phyloP scores from a whole-genome alignment of 176 grass and related monocot genomes.

The Ensete ventricosum region DNA sequence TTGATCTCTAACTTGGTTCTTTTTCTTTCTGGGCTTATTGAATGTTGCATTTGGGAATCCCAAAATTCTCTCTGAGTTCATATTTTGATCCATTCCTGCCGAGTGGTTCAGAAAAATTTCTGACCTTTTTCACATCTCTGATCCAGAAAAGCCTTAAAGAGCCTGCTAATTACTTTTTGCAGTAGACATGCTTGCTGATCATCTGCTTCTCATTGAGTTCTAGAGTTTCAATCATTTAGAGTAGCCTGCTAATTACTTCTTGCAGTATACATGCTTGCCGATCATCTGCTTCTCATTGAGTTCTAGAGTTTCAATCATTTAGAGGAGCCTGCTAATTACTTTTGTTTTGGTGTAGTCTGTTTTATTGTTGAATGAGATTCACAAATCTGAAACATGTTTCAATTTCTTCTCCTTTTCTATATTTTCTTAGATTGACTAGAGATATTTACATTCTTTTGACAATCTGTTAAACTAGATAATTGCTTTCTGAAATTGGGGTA shows the following conservation, averaged over 20 bases:
- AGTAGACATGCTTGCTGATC: no score
- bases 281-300: background rate
- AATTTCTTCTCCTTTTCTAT: background rate
- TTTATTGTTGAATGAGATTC: background rate
- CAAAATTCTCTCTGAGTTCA: background rate
- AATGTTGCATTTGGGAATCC: background rate
- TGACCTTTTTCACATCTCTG: background rate
- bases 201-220: background rate
- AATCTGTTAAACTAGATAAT: background rate
- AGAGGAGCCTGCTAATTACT: background rate
- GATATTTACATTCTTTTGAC: background rate
- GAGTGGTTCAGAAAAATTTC: background rate
- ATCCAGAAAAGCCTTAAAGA: background rate
- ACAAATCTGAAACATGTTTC: background rate
- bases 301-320: background rate
- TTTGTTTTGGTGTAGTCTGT: background rate
- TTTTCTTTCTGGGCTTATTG: background rate
- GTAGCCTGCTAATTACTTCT: no score
- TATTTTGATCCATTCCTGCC: background rate
- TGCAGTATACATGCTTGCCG: no score
- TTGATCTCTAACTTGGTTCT: background rate
- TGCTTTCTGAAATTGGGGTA: constrained; percentile 6
- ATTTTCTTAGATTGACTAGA: background rate
- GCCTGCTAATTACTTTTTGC: no score
- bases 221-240: background rate